Percentiles rank a stretch among this genome's conserved stretches.
Conservation (phyloP, 768 basidiomycete species). For the Agaricus subrufescens region DNA sequence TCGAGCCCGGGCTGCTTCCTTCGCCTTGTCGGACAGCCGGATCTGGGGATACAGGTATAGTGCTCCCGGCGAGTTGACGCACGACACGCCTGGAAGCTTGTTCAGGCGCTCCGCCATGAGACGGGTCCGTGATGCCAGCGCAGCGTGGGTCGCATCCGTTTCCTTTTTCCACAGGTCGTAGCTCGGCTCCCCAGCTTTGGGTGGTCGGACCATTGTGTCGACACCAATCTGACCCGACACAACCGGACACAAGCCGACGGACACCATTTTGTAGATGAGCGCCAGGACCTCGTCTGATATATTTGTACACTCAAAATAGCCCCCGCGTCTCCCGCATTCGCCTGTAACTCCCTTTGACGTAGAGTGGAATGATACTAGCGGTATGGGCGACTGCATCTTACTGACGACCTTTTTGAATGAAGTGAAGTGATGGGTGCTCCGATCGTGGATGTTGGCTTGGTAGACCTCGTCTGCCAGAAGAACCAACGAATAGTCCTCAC, state of each 20-base stretch:
- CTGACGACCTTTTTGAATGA: constrained; percentile 90
- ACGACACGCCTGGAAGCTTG: constrained; percentile 80
- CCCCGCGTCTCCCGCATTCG: constrained; percentile 96
- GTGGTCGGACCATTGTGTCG: constrained; percentile 91
- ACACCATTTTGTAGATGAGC: constrained; percentile 95
- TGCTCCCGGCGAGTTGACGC: constrained; percentile 87
- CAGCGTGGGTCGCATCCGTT: constrained; percentile 73
- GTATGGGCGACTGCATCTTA: constrained; percentile 61
- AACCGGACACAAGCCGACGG: constrained; percentile 85
- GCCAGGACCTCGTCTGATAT: constrained; percentile 72
- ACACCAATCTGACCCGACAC: constrained; percentile 91
- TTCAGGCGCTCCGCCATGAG: constrained; percentile 81
- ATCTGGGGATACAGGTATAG: constrained; percentile 92
- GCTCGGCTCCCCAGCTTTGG: constrained; percentile 67
- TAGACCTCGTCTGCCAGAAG: constrained; percentile 99
- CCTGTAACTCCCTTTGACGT: constrained; percentile 96
- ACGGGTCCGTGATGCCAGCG: constrained; percentile 63
- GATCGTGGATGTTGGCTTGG: constrained; percentile 84
- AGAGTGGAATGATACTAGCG: constrained; percentile 94
- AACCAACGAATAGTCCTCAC: constrained; percentile 80
- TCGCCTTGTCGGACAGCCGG: constrained; percentile 64
- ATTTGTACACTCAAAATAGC: constrained; percentile 93
- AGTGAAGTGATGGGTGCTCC: constrained; percentile 67
- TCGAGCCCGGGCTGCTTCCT: constrained; percentile 62
- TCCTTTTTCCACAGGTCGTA: constrained; percentile 82